Evolutionary conservation across 2,329 filamentous ascomycete species (phyloP).

Genomic region (Aureobasidium vineae): DNA sequence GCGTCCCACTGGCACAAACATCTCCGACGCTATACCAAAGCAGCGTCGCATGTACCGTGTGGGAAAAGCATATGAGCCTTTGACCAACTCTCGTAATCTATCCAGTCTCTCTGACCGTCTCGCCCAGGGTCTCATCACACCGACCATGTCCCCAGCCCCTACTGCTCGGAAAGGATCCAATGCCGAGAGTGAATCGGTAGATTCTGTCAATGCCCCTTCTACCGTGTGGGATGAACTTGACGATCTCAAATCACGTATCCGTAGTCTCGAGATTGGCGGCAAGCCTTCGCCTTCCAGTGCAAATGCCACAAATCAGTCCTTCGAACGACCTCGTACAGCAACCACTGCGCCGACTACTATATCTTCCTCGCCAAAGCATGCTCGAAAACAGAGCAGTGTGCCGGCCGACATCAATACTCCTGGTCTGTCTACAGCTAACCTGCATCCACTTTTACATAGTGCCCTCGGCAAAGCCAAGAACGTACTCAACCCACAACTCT

Average conservation of each 20-base stretch:
- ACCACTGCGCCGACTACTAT: slow-evolving; percentile 88
- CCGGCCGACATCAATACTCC: slow-evolving; percentile 41
- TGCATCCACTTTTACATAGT: slow-evolving; percentile 75
- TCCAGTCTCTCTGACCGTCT: slow-evolving; percentile 18
- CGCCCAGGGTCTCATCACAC: slow-evolving; percentile 19
- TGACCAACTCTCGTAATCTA: background rate
- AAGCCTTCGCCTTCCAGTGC: slow-evolving; percentile 82
- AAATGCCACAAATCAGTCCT: slow-evolving; percentile 67
- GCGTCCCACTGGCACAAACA: background rate
- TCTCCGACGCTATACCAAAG: slow-evolving; percentile 13
- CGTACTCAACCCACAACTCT: slow-evolving; percentile 68
- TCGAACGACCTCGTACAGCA: slow-evolving; percentile 84
- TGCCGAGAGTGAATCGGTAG: slow-evolving; percentile 67
- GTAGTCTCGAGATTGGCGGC: slow-evolving; percentile 83
- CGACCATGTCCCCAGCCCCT: slow-evolving; percentile 10
- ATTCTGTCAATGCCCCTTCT: slow-evolving; percentile 83
- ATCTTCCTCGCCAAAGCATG: slow-evolving; percentile 81
- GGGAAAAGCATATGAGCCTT: slow-evolving; percentile 20
- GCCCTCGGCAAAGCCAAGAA: slow-evolving; percentile 76
- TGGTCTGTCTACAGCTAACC: slow-evolving; percentile 48
- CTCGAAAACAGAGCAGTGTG: slow-evolving; percentile 46
- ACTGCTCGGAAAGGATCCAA: slow-evolving; percentile 53
- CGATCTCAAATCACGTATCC: slow-evolving; percentile 89
- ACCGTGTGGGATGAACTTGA: slow-evolving; percentile 98
- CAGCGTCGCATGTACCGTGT: slow-evolving; percentile 22